Base-by-base conservation (phyloP, 2,329 filamentous ascomycete genomes). In the Alternaria sp. region DNA sequence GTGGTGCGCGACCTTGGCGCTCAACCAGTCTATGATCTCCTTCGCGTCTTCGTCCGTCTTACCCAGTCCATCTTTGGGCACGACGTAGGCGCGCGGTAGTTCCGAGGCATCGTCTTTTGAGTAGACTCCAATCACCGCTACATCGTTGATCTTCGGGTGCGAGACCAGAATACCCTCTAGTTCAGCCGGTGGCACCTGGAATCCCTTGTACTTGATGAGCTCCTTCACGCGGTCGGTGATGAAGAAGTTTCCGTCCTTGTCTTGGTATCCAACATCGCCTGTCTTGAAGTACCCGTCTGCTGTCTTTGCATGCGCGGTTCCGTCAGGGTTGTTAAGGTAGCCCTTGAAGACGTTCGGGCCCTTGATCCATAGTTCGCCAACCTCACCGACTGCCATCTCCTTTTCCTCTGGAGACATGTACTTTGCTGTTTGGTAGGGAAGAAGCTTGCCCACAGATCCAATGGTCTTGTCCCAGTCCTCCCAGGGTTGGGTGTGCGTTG, bases 221-320 rank as follows among this genome's bases (percentile, higher is more conserved):
- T 81, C 80, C 66, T 81, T 81, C 55, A 81, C 77, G 7, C 93
- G 90, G 76, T 97, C 94, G 1, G 94, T 97, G 76, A 97, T 95
- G 83, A 90, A 97, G 73, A 96, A 92, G 75, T 96, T 92, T 28
- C 91, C 91, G 53, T 91, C 85, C 49, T 86, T 82, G 74, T 97
- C 92, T 72, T 92, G 88, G 67, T 92, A 89, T 5, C 93, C 92
- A 25, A 97, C 89, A 73, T 97, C 94, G 2, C 94, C 94, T 0
- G 94, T 97, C 80, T 90, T 94, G 85, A 97, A 97, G 83, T 89
- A 97, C 1, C 93, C 93, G 67, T 96, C 93, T 0, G 83, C 69
- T 3, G 91, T 91, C 65, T 96, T 88, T 0, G 91, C 89, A 49
- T 92, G 89, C 3, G 83, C 83, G 3, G 92, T 93, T 3, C 90